phyloP scores from a whole-genome alignment of 148 eudicot genomes.

The Nepenthes mirabilis region DNA sequence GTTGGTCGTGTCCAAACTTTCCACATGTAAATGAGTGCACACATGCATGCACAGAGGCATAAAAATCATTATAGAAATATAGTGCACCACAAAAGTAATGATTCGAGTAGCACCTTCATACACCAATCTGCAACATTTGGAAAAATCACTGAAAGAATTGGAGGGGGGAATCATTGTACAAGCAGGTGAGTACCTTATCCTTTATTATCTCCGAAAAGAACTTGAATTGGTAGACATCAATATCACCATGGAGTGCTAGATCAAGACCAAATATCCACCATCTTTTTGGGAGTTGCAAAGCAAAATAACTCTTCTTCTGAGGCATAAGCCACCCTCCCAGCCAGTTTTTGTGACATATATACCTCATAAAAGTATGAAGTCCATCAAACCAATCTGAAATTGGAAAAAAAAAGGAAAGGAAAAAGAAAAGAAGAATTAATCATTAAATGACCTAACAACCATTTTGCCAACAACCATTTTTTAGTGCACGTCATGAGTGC shows the following conservation, averaged over 20 bases:
- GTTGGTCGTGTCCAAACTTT: too few relatives aligned
- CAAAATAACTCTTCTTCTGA: constrained; percentile 96
- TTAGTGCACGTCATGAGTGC: too few relatives aligned
- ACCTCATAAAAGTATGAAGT: constrained; percentile 88
- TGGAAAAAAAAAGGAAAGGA: background rate
- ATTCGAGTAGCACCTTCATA: too few relatives aligned
- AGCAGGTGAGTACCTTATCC: constrained; percentile 43
- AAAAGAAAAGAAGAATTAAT: background rate
- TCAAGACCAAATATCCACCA: constrained; percentile 99
- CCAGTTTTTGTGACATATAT: constrained; percentile 98
- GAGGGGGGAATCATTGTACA: too few relatives aligned
- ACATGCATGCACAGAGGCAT: too few relatives aligned
- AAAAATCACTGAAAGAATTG: too few relatives aligned
- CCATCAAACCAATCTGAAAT: constrained; percentile 96
- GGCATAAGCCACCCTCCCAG: constrained; percentile 99
- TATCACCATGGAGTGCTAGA: constrained; percentile 88
- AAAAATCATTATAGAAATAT: too few relatives aligned
- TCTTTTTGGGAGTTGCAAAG: constrained; percentile 79
- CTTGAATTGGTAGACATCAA: constrained; percentile 93
- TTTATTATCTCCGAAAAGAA: constrained; percentile 79
- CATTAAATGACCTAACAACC: background rate
- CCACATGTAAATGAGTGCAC: too few relatives aligned
- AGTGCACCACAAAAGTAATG: too few relatives aligned
- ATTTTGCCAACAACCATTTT: background rate
- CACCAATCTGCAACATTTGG: too few relatives aligned